These are phyloP conservation scores for Platanthera guangdongensis DNA, from an alignment of 106 monocot species.

Conservation along the genomic window DNA sequence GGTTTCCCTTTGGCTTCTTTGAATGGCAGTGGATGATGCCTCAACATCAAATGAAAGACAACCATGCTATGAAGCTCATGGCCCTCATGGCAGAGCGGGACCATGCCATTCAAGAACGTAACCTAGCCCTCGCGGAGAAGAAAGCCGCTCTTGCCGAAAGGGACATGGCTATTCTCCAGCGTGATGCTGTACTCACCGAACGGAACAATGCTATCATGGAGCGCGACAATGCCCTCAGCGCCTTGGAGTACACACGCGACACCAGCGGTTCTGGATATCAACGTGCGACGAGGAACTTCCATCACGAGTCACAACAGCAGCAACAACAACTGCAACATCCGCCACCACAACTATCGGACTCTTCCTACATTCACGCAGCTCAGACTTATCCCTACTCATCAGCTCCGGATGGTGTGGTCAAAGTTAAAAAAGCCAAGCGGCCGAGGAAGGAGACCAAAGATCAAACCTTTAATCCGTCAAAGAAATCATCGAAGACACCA, in stretches of 20 bases:
- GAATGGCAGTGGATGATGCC: conserved; percentile 44
- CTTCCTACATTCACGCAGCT: conserved; percentile 16
- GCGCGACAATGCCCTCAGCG: conserved; percentile 34
- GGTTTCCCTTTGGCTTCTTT: not conserved
- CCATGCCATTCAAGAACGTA: conserved; percentile 37
- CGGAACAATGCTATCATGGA: conserved; percentile 33
- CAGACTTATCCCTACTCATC: conserved; percentile 21
- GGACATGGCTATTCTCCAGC: conserved; percentile 35
- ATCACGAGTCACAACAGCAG: conserved; percentile 9
- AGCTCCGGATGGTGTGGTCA: conserved; percentile 10
- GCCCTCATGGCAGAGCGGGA: conserved; percentile 35
- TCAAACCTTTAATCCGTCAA: not conserved
- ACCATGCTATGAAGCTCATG: conserved; percentile 28
- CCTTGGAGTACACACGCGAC: conserved; percentile 26
- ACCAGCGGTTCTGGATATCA: conserved; percentile 6
- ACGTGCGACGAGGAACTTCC: conserved; percentile 17
- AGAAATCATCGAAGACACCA: not conserved
- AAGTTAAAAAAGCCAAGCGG: conserved; percentile 16
- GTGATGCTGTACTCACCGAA: conserved; percentile 39
- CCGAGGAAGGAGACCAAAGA: conserved; percentile 21
- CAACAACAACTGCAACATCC: not conserved
- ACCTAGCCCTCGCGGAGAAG: conserved; percentile 33
- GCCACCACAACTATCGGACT: conserved; percentile 17
- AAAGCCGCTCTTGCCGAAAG: conserved; percentile 33
- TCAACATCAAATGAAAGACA: conserved; percentile 37